Conservation (phyloP, 2,329 filamentous ascomycete species). For the Elsinoe arachidis region DNA sequence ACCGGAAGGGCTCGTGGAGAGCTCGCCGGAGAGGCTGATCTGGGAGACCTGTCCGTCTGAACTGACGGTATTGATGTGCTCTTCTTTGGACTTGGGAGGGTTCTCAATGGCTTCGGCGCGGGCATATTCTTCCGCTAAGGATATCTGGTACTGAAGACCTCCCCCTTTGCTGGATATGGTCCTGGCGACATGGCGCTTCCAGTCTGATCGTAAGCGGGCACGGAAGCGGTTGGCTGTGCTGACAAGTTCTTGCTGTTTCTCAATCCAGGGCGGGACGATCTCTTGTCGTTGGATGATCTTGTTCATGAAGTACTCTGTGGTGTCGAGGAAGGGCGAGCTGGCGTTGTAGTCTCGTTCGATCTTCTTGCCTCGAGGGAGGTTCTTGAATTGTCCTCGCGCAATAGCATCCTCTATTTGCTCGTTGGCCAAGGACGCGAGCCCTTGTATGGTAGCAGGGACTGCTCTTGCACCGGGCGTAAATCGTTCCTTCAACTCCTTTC, state of each 20-base stretch:
- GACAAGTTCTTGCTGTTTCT: constrained; percentile 88
- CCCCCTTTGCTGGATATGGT: constrained; percentile 72
- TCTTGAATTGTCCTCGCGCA: constrained; percentile 77
- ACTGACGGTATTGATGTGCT: constrained; percentile 38
- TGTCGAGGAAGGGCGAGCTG: constrained; percentile 84
- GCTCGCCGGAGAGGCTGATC: constrained; percentile 38
- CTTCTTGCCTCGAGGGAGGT: constrained; percentile 70
- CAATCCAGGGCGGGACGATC: constrained; percentile 94
- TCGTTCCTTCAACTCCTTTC: constrained; percentile 67
- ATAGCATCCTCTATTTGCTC: constrained; percentile 92
- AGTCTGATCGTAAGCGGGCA: constrained; percentile 65
- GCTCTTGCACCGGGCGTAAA: constrained; percentile 65
- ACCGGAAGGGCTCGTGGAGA: constrained; percentile 25
- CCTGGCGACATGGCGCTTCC: constrained; percentile 72
- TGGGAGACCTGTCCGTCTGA: constrained; percentile 39
- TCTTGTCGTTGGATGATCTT: constrained; percentile 97
- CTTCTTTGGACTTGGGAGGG: constrained; percentile 39
- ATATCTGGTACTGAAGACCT: constrained; percentile 62
- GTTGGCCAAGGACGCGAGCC: constrained; percentile 76
- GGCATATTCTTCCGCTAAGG: constrained; percentile 63
- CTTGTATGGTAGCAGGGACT: constrained; percentile 68
- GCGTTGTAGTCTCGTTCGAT: constrained; percentile 75
- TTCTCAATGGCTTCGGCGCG: constrained; percentile 62
- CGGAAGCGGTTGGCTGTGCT: constrained; percentile 64
- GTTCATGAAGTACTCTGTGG: constrained; percentile 96